Conservation (phyloP, 768 basidiomycete genomes). For the Filobasidium wieringae region DNA sequence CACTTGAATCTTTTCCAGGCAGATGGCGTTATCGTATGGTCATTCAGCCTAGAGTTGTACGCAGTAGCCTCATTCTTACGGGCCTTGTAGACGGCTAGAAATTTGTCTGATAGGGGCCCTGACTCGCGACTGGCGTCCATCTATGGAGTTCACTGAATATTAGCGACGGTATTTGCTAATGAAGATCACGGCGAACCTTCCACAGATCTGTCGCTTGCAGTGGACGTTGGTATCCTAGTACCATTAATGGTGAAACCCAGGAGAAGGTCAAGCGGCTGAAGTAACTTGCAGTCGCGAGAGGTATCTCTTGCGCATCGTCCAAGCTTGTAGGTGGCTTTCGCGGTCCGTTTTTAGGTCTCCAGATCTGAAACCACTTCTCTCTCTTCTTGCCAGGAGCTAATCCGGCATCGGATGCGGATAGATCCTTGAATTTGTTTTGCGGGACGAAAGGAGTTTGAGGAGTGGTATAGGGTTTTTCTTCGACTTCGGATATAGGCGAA, state of each 20-base stretch:
- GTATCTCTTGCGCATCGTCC: constrained; percentile 53
- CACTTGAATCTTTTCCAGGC: constrained; percentile 22
- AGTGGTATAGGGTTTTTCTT: too few relatives aligned
- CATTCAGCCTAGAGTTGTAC: constrained; percentile 49
- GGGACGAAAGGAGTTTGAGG: too few relatives aligned
- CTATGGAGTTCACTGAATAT: too few relatives aligned
- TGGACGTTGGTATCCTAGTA: constrained; percentile 58
- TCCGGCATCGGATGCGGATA: background rate
- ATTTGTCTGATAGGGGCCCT: constrained; percentile 45
- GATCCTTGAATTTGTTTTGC: background rate
- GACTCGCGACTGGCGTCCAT: constrained; percentile 39
- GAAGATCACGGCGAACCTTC: too few relatives aligned
- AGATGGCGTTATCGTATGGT: constrained; percentile 7
- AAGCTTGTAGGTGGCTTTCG: constrained; percentile 49
- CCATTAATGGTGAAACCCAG: constrained; percentile 41
- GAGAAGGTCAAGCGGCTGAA: constrained; percentile 53
- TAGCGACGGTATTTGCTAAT: too few relatives aligned
- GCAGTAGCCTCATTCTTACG: constrained; percentile 46
- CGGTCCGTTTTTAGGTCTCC: constrained; percentile 53
- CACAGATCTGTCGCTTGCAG: constrained; percentile 65
- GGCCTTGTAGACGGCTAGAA: constrained; percentile 50
- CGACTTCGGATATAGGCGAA: too few relatives aligned
- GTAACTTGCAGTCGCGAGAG: constrained; percentile 50
- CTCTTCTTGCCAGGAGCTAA: background rate
- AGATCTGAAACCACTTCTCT: constrained; percentile 27